Conservation (phyloP, 108 stramenopile species). For the Cafeteria roenbergensis region DNA sequence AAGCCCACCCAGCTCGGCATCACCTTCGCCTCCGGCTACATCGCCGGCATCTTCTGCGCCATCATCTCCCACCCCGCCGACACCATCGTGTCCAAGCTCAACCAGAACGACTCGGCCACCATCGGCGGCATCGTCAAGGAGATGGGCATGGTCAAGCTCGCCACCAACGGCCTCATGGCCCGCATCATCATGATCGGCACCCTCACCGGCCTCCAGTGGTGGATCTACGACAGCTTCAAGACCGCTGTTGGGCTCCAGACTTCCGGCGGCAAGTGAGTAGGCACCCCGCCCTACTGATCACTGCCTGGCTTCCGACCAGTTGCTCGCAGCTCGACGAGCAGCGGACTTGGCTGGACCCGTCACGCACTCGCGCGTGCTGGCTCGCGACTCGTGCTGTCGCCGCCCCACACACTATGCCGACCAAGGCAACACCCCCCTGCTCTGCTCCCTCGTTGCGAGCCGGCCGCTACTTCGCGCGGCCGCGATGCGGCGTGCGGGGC, state of each 20-base stretch:
- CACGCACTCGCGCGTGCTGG: too few species aligned
- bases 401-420: too few species aligned
- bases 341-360: too few species aligned
- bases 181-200: conserved; percentile 98
- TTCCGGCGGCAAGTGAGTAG: too few species aligned
- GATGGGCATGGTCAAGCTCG: conserved; percentile 83
- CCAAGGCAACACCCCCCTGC: too few species aligned
- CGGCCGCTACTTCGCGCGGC: too few species aligned
- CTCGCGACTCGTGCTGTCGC: too few species aligned
- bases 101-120: conserved; percentile 89
- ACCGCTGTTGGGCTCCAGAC: conserved; percentile 31
- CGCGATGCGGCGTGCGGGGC: too few species aligned
- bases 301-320: too few species aligned
- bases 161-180: conserved; percentile 79
- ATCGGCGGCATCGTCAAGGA: conserved; percentile 77
- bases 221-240: conserved; percentile 97
- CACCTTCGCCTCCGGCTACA: conserved; percentile 77
- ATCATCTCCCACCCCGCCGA: conserved; percentile 98
- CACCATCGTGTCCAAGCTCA: conserved; percentile 90
- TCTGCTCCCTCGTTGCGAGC: too few species aligned
- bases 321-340: too few species aligned
- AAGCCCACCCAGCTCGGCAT: conserved; percentile 55
- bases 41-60: conserved; percentile 86
- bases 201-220: conserved; percentile 95
- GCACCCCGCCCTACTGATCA: too few species aligned